Percentiles rank a stretch among this genome's conserved stretches.
These are phyloP conservation scores for Thelonectria olida DNA, from an alignment of 2,329 filamentous ascomycete genomes.

Conservation along the genomic window DNA sequence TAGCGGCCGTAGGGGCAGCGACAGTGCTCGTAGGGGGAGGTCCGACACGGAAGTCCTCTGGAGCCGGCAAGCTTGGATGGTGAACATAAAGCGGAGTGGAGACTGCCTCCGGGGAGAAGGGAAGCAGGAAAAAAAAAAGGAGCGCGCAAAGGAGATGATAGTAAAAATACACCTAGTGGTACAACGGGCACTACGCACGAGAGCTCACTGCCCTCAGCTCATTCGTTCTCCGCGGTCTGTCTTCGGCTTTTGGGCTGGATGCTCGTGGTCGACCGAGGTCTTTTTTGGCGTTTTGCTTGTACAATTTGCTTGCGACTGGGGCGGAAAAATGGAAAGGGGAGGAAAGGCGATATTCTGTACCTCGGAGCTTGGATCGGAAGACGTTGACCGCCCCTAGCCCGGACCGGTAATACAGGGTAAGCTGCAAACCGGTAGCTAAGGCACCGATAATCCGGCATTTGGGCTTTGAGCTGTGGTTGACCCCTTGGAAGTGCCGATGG, in stretches of 20 bases:
- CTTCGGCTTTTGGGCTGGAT: constrained; percentile 32
- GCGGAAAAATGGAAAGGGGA: constrained; percentile 27
- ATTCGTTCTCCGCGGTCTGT: constrained; percentile 28
- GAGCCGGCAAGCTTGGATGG: constrained; percentile 28
- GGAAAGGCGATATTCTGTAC: constrained; percentile 5
- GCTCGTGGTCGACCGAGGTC: constrained; percentile 34
- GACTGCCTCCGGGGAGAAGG: constrained; percentile 39
- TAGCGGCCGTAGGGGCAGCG: constrained; percentile 20
- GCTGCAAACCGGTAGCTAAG: neutral
- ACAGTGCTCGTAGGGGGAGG: constrained; percentile 18
- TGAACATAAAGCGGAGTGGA: constrained; percentile 38
- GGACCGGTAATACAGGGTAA: constrained; percentile 19
- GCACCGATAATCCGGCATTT: neutral
- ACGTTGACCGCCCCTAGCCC: constrained; percentile 28
- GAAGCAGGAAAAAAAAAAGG: constrained; percentile 7
- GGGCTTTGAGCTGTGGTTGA: neutral
- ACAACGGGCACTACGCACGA: neutral
- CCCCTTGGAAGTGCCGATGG: too few species aligned
- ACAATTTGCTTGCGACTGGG: constrained; percentile 2
- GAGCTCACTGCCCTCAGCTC: constrained; percentile 5
- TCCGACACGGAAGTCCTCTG: constrained; percentile 30
- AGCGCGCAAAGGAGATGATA: constrained; percentile 1
- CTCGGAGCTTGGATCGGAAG: constrained; percentile 22
- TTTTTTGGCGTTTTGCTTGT: constrained; percentile 24
- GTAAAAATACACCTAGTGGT: constrained; percentile 22